Evolutionary conservation across 495 filamentous ascomycete species (phyloP), one percentile per base, ranked within the genome.

Genomic region (Hypoxylon perforatum): DNA sequence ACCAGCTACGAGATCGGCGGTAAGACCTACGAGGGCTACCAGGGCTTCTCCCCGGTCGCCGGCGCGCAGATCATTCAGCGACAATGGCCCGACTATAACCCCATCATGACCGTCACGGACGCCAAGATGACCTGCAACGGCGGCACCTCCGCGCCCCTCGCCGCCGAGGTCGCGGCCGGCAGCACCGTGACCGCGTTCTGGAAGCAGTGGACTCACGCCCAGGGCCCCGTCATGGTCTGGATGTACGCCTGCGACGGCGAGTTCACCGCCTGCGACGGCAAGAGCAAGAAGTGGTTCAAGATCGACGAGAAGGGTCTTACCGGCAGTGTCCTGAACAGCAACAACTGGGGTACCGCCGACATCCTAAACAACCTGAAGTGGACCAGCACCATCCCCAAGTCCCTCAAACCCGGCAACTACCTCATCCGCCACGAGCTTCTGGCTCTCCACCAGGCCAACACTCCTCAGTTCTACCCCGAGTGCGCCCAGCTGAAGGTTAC

Each of bases 401-500:
- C 54, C 39, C 76, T 87, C n/a, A 80, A 79, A 18, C 76, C 81
- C 9, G 85, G 85, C 55, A 84, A 84, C 75, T 87, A 87, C 72
- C 78, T 88, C 58, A 82, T 87, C 72, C 77, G 84, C 61, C 85
- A 87, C 75, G 85, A 87, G 73, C 68, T 87, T 59, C 76, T 87
- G 39, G 85, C 85, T 30, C 83, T 87, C 17, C 85, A 87, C 69
- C 84, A 87, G 70, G 82, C 84, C 39, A 85, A 86, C 69, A 78
- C 83, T 5, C 85, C 84, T 0, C 85, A 87, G 72, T 87, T 86
- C 71, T 87, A 87, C 76, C 81, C 84, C 53, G 85, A 87, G 73
- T 87, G 84, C 59, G 85, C 85, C 0, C 84, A 86, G 75, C 60
- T 87, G 61, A 76, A 70, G 28, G 78, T 87, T 48, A 81, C 78